Percentiles rank a stretch among this genome's conserved stretches.
Evolutionary conservation across 2,329 filamentous ascomycete genomes (phyloP).

Genomic region (Clonostachys byssicola): DNA sequence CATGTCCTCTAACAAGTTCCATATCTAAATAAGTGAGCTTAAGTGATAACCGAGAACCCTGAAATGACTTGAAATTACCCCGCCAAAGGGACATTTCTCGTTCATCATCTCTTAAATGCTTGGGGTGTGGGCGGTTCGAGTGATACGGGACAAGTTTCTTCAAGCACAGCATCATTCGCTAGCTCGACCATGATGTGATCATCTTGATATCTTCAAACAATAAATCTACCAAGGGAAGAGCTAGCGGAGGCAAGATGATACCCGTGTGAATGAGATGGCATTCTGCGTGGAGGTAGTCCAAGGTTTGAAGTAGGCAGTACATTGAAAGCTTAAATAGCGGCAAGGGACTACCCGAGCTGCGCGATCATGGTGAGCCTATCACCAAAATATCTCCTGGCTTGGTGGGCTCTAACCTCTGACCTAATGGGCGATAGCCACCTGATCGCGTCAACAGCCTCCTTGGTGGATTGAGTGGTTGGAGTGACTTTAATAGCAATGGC

Average conservation of each 20-base stretch:
- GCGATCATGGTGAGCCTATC: slow-evolving; percentile 23
- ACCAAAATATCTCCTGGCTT: slow-evolving; percentile 16
- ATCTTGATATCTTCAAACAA: slow-evolving; percentile 10
- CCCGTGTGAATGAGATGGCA: slow-evolving; percentile 12
- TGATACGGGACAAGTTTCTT: no score
- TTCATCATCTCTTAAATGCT: slow-evolving; percentile 7
- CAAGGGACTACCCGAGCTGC: slow-evolving; percentile 20
- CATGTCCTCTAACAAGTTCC: slow-evolving; percentile 11
- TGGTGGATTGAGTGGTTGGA: no score
- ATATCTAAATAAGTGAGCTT: slow-evolving; percentile 9
- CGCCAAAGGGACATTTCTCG: slow-evolving; percentile 8
- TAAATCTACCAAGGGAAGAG: not conserved
- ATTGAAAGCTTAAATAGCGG: slow-evolving; percentile 9
- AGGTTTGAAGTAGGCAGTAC: slow-evolving; percentile 8
- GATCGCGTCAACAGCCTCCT: no score
- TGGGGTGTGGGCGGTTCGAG: no score
- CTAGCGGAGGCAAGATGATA: not conserved
- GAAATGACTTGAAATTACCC: slow-evolving; percentile 7
- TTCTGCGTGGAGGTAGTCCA: slow-evolving; percentile 12
- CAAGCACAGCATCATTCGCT: no score
- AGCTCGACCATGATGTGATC: slow-evolving; percentile 16
- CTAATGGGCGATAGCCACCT: no score
- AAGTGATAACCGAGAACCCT: slow-evolving; percentile 3
- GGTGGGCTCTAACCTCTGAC: not conserved
- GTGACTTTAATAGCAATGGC: no score